A percentile compares a stretch with the other conserved stretches of the same genome.
Conservation (phyloP, 495 filamentous ascomycete species). For the Penicillium canescens region DNA sequence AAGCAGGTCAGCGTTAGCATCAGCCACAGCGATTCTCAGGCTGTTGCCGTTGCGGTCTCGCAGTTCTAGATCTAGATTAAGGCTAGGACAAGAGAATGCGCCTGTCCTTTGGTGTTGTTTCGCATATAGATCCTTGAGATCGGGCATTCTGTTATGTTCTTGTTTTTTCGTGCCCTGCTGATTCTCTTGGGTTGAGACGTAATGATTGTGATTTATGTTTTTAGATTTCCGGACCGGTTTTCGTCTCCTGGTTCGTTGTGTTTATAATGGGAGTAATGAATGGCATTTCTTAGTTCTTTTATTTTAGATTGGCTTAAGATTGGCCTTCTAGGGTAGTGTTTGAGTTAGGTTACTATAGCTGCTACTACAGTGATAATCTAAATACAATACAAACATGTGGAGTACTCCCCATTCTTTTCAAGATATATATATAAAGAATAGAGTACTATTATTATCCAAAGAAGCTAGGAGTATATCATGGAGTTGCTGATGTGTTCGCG, state of each 20-base stretch:
- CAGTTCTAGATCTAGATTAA: slow-evolving; percentile 51
- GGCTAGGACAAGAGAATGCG: background rate
- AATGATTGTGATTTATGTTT: slow-evolving; percentile 33
- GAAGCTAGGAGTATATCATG: no score
- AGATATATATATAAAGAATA: no score
- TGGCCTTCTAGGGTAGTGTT: no score
- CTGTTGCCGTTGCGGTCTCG: slow-evolving; percentile 89
- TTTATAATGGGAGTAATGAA: slow-evolving; percentile 37
- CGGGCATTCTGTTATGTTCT: background rate
- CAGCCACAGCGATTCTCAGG: slow-evolving; percentile 88
- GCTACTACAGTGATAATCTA: no score
- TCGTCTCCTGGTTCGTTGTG: slow-evolving; percentile 33
- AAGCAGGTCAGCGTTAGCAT: slow-evolving; percentile 90
- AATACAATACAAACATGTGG: no score
- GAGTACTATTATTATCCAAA: no score
- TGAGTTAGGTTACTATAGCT: no score
- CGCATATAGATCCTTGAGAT: slow-evolving; percentile 9
- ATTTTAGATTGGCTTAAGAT: background rate
- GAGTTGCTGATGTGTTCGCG: no score
- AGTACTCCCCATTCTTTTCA: no score
- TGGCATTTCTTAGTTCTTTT: slow-evolving; percentile 24
- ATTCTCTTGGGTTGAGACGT: slow-evolving; percentile 24
- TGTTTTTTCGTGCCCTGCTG: slow-evolving; percentile 2
- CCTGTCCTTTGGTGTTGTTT: slow-evolving; percentile 1
- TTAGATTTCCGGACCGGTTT: slow-evolving; percentile 25